phyloP scores from a whole-genome alignment of 805 yeast genomes.

The Candida saitoana region DNA sequence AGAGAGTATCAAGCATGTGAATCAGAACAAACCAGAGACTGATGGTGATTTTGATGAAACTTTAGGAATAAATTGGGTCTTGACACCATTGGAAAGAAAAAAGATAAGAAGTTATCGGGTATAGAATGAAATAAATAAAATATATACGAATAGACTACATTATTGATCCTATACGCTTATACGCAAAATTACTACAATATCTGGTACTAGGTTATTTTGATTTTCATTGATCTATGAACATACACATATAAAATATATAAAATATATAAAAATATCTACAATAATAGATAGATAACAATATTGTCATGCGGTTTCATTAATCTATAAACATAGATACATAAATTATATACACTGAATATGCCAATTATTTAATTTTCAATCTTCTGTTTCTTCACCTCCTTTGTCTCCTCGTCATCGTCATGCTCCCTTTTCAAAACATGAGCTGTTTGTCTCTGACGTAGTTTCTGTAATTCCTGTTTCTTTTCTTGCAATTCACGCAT shows the following conservation, averaged over 20 bases:
- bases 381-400: constrained; percentile 6
- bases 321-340: neutral
- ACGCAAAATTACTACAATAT: too few relatives aligned
- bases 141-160: too few relatives aligned
- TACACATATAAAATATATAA: too few relatives aligned
- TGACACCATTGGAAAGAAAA: constrained; percentile 71
- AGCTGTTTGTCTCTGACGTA: constrained; percentile 2
- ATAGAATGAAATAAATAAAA: too few relatives aligned
- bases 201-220: too few relatives aligned
- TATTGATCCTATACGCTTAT: too few relatives aligned
- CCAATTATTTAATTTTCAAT: neutral
- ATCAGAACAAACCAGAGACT: constrained; percentile 10
- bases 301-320: too few relatives aligned
- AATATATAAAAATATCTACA: too few relatives aligned
- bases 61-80: constrained; percentile 57
- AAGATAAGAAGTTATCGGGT: constrained; percentile 58
- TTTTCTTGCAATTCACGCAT: constrained; percentile 16
- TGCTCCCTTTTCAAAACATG: constrained; percentile 4
- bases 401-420: constrained; percentile 2
- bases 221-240: too few relatives aligned
- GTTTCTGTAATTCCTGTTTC: constrained; percentile 7
- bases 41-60: constrained; percentile 20
- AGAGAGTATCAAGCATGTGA: constrained; percentile 23
- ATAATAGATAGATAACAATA: too few relatives aligned
- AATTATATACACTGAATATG: too few relatives aligned